Base-by-base conservation (phyloP, 2,329 filamentous ascomycete species). In the Diaporthe sp. region DNA sequence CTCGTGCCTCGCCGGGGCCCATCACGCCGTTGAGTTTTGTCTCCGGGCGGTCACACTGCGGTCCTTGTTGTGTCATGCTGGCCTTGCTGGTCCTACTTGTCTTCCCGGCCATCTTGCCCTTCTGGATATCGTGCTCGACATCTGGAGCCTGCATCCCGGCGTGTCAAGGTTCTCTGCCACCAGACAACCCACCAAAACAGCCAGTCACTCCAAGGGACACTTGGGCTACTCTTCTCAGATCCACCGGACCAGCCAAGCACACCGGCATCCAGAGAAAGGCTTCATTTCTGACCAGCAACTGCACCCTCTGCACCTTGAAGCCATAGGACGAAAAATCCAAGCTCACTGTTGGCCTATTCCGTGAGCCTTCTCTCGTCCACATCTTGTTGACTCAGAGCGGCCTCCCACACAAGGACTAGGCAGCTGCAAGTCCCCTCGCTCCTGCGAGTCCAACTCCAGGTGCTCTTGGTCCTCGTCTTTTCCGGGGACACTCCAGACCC, bases 1-100 rank as follows among this genome's bases (percentile, higher is more conserved):
- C 75, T 75, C 61, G 53, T 75, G 75, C 65, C 70, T 57, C 46
- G n/a, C 12, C 37, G 19, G 34, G 10, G 17, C 42, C 67, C 55
- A 61, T 75, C 55, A 67, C 62, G 55, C 70, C 53, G 46, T 75
- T 71, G 75, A 76, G n/a, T n/a, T 51, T 58, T 46, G 71, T 9
- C 22, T 31, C 46, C 39, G n/a, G 53, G 42, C 51, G 61, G 62
- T 75, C 73, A 75, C 73, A 55, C 39, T 71, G 10, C 15, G 28
- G 22, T 28, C 55, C 46, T 31, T 19, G 25, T 37, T 60, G 71
- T 46, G 42, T 53, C 58, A 71, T 70, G 51, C 61, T 73, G 44
- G 28, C 10, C 65, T n/a, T 55, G 46, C 34, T 39, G n/a, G n/a
- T 31, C 39, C n/a, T 44, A n/a, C 39, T 44, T 9, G 46, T 68